Evolutionary conservation across 2,329 filamentous ascomycete genomes (phyloP), one percentile per base, ranked within the genome.

Genomic region (Aspergillus candidus): DNA sequence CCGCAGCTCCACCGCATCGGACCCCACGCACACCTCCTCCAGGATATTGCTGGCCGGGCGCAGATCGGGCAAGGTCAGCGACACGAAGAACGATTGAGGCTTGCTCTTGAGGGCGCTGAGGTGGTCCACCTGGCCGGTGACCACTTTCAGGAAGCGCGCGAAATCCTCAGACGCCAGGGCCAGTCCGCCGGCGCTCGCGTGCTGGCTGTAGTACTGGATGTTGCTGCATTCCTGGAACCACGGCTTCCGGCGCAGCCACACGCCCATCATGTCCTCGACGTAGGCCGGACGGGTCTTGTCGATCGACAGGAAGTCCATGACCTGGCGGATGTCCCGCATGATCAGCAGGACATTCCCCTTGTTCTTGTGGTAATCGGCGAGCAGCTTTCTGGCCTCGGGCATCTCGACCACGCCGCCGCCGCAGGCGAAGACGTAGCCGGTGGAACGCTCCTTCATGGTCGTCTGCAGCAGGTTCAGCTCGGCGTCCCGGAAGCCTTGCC

Each of bases 221-320:
- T 94, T 98, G 72, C 90, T 96, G 74, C 93, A 97, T 63, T 91
- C 81, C 45, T 87, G 77, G 67, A 88, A 97, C 82, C 88, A 95
- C 3, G 84, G 85, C 65, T 89, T 93, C 32, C 93, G 83, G 41
- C 91, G 84, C 45, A 88, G 72, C 75, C 94, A 98, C 2, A 98
- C 91, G 8, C 82, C 82, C 70, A 88, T 84, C 72, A 96, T 94
- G 58, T 97, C 85, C 55, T 93, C 89, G 4, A 89, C 83, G 61
- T 95, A 97, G 7, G 91, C 91, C 18, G 93, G 93, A 6, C 93
- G 80, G 15, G 86, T 88, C 71, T 94, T 89, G 71, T 98, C 93
- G 36, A 84, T 79, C 57, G 86, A 82, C 30, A 98, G 76, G 68
- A 93, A 98, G 47, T 88, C 80, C 65, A 98, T 86, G 38, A 97